A percentile compares a stretch with the other conserved stretches of the same genome.
Conservation (phyloP, 345 rosid genomes). For the Arabis hirsuta region DNA sequence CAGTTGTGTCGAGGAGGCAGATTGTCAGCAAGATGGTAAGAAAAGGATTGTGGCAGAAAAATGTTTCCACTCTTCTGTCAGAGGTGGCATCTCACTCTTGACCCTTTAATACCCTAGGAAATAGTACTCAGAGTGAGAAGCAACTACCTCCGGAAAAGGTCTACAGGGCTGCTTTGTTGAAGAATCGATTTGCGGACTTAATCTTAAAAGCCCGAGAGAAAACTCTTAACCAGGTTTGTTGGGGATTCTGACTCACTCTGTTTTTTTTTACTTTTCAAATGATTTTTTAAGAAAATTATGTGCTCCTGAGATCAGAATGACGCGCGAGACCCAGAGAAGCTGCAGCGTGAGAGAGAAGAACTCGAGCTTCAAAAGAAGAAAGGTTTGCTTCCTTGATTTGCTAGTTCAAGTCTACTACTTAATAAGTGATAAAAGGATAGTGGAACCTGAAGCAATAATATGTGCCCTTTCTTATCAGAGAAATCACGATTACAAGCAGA, state of each 20-base stretch:
- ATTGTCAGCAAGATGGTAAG: conserved; percentile 76
- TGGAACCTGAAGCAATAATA: not conserved
- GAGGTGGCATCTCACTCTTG: conserved; percentile 61
- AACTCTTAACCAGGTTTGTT: conserved; percentile 73
- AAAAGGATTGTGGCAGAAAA: conserved; percentile 45
- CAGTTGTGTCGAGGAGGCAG: conserved; percentile 47
- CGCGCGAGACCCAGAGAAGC: conserved; percentile 71
- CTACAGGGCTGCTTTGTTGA: conserved; percentile 84
- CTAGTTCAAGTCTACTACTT: not conserved
- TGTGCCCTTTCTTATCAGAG: conserved; percentile 48
- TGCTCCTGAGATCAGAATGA: conserved; percentile 56
- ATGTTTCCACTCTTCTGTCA: conserved; percentile 53
- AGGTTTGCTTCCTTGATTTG: conserved; percentile 52
- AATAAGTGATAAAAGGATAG: conserved; percentile 5
- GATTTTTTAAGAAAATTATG: not conserved
- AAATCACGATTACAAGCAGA: conserved; percentile 82
- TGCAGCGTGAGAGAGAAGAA: conserved; percentile 72
- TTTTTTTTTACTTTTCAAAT: not conserved
- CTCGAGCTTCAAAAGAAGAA: conserved; percentile 75
- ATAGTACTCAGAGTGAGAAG: conserved; percentile 80
- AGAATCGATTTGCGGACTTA: conserved; percentile 82
- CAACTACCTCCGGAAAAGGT: conserved; percentile 88
- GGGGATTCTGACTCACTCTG: not conserved
- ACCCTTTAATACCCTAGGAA: conserved; percentile 68
- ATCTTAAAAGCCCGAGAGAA: conserved; percentile 85